Evolutionary conservation across 495 filamentous ascomycete species (phyloP), one percentile per base, ranked within the genome.

Genomic region (Annulohypoxylon moriforme): DNA sequence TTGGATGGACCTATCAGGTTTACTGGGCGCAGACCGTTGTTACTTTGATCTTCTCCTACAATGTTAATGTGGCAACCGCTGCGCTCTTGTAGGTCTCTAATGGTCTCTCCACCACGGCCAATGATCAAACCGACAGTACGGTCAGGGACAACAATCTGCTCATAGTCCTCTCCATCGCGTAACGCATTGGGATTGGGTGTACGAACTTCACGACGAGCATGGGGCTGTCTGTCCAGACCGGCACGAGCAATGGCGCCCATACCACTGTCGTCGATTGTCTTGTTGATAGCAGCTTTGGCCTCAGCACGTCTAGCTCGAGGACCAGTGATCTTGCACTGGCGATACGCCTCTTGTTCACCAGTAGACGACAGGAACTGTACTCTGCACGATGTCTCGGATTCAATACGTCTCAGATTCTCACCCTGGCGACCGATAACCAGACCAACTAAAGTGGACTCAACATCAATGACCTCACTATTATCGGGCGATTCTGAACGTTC

Each of bases 61-160:
- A 96, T 95, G 78, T 96, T 96, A 64, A 96, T 92, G 79, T 96
- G 93, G 71, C 93, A 96, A 1, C 88, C 90, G 70, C 91, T 93
- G 60, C 92, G 87, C 75, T 96, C 93, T 76, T 96, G 93, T 13
- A 95, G 88, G 78, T 98, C 95, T 34, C 94, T 90, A 68, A 95
- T 95, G 4, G 93, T 94, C 79, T 95, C 92, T 27, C 92, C 92
- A 20, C 92, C 92, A 49, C 93, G 88, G 22, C 92, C 92, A 68
- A 95, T 95, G 67, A 95, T 94, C 31, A 95, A 82, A 60, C 92
- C 92, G 60, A 95, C 92, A 2, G 92, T 95, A 64, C 92, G 87
- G 80, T 94, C 93, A n/a, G 93, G 93, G 7, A 96, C 93, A 89
- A 95, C 93, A 67, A 96, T 94, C 79, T 94, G 90, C 49, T 89